Evolutionary conservation across 108 stramenopile species (phyloP).

Genomic region (Thalassiosira profunda): DNA sequence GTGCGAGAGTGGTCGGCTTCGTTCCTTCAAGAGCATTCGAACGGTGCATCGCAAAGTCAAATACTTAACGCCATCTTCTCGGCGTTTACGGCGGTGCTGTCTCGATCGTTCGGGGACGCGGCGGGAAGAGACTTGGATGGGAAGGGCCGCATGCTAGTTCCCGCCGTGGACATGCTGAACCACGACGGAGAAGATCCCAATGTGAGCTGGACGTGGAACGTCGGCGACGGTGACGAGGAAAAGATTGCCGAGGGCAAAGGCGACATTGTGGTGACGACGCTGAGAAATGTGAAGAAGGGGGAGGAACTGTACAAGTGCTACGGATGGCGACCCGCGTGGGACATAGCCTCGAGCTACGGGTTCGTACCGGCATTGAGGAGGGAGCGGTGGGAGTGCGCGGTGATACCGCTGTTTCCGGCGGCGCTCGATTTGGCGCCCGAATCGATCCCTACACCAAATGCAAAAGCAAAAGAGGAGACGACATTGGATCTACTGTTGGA

Average conservation of each 20-base stretch:
- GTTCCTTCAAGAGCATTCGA: slow-evolving; percentile 34
- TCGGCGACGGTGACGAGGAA: slow-evolving; percentile 18
- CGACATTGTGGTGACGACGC: slow-evolving; percentile 37
- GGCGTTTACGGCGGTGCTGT: slow-evolving; percentile 37
- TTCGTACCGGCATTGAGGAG: slow-evolving; percentile 33
- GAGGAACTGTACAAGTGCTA: slow-evolving; percentile 44
- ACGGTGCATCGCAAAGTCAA: slow-evolving; percentile 9
- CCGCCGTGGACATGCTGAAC: slow-evolving; percentile 50
- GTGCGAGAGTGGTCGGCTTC: slow-evolving; percentile 42
- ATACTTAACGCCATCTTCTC: slow-evolving; percentile 43
- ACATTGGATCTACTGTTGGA: slow-evolving; percentile 32
- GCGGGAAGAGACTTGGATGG: slow-evolving; percentile 39
- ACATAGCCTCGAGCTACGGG: slow-evolving; percentile 42
- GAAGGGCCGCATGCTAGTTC: slow-evolving; percentile 45
- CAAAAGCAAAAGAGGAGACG: slow-evolving; percentile 5
- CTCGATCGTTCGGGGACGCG: slow-evolving; percentile 41
- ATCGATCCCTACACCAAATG: slow-evolving; percentile 8
- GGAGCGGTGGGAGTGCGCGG: slow-evolving; percentile 47
- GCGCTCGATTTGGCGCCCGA: slow-evolving; percentile 38
- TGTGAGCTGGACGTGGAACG: slow-evolving; percentile 47
- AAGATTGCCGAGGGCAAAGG: slow-evolving; percentile 28
- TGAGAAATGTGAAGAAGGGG: slow-evolving; percentile 33
- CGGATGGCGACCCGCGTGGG: slow-evolving; percentile 51
- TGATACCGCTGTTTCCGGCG: slow-evolving; percentile 38
- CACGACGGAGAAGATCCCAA: slow-evolving; percentile 48